Evolutionary conservation across 1,139 yeast genomes (phyloP).

Genomic region (Geotrichum klebahnii): DNA sequence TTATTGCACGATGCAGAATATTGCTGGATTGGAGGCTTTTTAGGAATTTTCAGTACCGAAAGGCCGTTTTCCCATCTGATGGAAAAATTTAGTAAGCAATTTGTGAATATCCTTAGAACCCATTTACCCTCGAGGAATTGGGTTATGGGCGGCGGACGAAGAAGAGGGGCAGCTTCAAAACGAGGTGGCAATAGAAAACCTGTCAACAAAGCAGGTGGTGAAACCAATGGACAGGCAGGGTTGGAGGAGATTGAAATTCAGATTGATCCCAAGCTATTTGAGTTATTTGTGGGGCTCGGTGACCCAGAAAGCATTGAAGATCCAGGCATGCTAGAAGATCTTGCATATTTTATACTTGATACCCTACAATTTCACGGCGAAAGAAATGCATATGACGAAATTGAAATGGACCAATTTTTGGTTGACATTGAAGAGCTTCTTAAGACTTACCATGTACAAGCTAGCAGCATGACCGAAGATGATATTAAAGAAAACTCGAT

Average conservation of each 20-base stretch:
- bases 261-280: slow-evolving; percentile 50
- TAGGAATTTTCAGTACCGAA: slow-evolving; percentile 51
- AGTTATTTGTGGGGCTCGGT: slow-evolving; percentile 51
- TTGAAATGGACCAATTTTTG: slow-evolving; percentile 51
- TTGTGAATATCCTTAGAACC: slow-evolving; percentile 39
- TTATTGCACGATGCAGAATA: slow-evolving; percentile 59
- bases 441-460: slow-evolving; percentile 34
- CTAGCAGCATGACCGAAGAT: slow-evolving; percentile 3
- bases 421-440: slow-evolving; percentile 50
- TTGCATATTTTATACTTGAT: slow-evolving; percentile 60
- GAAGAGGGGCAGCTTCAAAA: slow-evolving; percentile 9
- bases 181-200: slow-evolving; percentile 6
- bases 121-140: slow-evolving; percentile 37
- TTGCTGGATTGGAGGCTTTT: slow-evolving; percentile 80
- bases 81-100: slow-evolving; percentile 41
- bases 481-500: slow-evolving; percentile 3
- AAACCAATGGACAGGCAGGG: not conserved
- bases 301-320: slow-evolving; percentile 38
- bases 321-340: slow-evolving; percentile 53
- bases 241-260: slow-evolving; percentile 34
- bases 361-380: slow-evolving; percentile 60
- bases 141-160: slow-evolving; percentile 16
- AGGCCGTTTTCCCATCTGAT: slow-evolving; percentile 36
- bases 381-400: slow-evolving; percentile 57
- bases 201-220: slow-evolving; percentile 1